Evolutionary conservation across 2,329 filamentous ascomycete genomes (phyloP).

Genomic region (Sordariomycetes sp.): DNA sequence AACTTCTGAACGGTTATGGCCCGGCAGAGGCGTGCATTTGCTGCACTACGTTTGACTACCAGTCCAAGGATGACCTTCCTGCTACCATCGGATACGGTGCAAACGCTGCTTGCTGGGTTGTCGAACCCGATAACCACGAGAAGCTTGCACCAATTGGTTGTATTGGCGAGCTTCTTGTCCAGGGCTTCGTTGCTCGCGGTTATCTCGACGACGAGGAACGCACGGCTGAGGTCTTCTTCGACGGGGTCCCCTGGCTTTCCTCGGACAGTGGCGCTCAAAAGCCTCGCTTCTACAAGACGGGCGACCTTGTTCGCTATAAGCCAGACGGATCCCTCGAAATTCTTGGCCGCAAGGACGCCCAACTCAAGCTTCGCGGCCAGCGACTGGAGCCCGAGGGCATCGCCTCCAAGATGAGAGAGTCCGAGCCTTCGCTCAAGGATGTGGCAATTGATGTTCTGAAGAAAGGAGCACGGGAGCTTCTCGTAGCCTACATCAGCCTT

Average conservation of each 20-base stretch:
- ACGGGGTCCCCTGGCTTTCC: neutral
- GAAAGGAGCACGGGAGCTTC: neutral
- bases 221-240: constrained; percentile 7
- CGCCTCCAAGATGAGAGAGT: no score
- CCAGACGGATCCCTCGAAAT: constrained; percentile 9
- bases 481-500: no score
- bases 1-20: constrained; percentile 15
- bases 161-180: neutral
- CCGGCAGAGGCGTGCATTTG: constrained; percentile 8
- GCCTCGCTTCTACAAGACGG: constrained; percentile 8
- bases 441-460: no score
- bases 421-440: no score
- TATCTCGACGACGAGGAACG: no score
- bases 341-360: constrained; percentile 22
- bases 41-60: no score
- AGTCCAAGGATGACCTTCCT: no score
- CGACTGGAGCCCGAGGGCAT: constrained; percentile 39
- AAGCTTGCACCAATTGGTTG: no score
- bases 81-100: no score
- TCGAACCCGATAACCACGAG: no score
- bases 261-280: neutral
- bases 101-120: no score
- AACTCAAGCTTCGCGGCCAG: constrained; percentile 45
- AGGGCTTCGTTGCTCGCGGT: neutral
- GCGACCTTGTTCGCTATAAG: constrained; percentile 8